Evolutionary conservation across 306 rosid species (phyloP).

Genomic region (Cercis canadensis): DNA sequence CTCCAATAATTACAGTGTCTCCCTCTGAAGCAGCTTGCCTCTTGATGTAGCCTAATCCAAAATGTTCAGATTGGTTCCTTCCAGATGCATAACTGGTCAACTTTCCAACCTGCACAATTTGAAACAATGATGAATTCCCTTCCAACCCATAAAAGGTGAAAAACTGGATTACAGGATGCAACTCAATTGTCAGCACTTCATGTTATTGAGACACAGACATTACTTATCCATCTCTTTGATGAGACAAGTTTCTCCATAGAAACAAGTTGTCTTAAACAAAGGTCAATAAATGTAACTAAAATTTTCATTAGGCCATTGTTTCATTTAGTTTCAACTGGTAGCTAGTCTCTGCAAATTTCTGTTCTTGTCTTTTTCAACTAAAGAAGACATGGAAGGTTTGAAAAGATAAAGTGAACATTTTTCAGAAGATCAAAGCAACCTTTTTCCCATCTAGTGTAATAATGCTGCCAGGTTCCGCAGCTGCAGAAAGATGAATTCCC

Average conservation of each 20-base stretch:
- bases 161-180: slow-evolving; percentile 11
- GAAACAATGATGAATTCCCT: slow-evolving; percentile 26
- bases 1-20: slow-evolving; percentile 67
- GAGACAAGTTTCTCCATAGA: slow-evolving; percentile 11
- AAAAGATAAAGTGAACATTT: background rate
- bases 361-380: slow-evolving; percentile 9
- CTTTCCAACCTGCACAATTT: slow-evolving; percentile 77
- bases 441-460: slow-evolving; percentile 75
- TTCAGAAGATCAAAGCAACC: slow-evolving; percentile 42
- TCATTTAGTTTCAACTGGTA: slow-evolving; percentile 10
- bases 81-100: slow-evolving; percentile 82
- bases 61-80: slow-evolving; percentile 65
- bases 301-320: slow-evolving; percentile 7
- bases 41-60: slow-evolving; percentile 89
- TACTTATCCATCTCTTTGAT: slow-evolving; percentile 24
- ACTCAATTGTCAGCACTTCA: slow-evolving; percentile 21
- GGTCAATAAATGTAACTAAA: slow-evolving; percentile 25
- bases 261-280: background rate
- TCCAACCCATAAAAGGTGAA: slow-evolving; percentile 7
- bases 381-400: background rate
- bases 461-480: slow-evolving; percentile 79
- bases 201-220: slow-evolving; percentile 10
- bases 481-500: slow-evolving; percentile 80
- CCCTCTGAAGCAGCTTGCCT: slow-evolving; percentile 74
- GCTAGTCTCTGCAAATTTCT: slow-evolving; percentile 8